phyloP scores from a whole-genome alignment of 176 grass and related monocot species.

The Carex cristatella region DNA sequence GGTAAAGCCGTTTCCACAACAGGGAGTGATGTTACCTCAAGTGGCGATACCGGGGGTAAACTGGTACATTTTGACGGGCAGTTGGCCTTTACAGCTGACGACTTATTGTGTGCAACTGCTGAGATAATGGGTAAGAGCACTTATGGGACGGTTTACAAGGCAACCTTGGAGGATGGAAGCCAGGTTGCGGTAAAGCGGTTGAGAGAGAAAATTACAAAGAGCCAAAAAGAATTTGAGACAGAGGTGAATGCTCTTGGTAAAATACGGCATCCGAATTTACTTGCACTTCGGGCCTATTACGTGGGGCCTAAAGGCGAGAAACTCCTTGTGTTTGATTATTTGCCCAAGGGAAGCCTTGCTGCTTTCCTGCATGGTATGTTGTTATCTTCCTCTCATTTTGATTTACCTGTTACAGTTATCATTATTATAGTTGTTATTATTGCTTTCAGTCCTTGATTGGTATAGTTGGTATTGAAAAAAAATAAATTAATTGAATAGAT shows the following conservation, averaged over 20 bases:
- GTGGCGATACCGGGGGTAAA: slow-evolving; percentile 64
- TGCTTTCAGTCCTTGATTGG: neutral
- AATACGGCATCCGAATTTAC: slow-evolving; percentile 71
- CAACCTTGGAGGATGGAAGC: slow-evolving; percentile 76
- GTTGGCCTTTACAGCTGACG: slow-evolving; percentile 72
- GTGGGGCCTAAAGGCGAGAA: slow-evolving; percentile 94
- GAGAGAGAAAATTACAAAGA: slow-evolving; percentile 87
- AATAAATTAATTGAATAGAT: neutral
- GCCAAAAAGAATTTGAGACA: slow-evolving; percentile 77
- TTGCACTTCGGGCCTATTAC: slow-evolving; percentile 73
- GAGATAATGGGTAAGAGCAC: slow-evolving; percentile 99
- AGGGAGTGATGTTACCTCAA: slow-evolving; percentile 18
- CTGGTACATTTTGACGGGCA: slow-evolving; percentile 76
- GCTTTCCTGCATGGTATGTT: slow-evolving; percentile 81
- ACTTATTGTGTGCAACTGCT: slow-evolving; percentile 85
- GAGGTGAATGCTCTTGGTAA: slow-evolving; percentile 73
- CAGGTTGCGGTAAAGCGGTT: slow-evolving; percentile 88
- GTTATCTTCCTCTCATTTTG: slow-evolving; percentile 5
- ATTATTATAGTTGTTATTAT: neutral
- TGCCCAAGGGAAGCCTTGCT: slow-evolving; percentile 81
- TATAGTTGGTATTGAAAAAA: neutral
- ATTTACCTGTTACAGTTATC: neutral
- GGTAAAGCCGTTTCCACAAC: slow-evolving; percentile 30
- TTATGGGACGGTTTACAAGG: slow-evolving; percentile 95
- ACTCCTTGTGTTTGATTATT: slow-evolving; percentile 92